Conservation (phyloP, 129 eudicot species). For the Glebionis coronaria region DNA sequence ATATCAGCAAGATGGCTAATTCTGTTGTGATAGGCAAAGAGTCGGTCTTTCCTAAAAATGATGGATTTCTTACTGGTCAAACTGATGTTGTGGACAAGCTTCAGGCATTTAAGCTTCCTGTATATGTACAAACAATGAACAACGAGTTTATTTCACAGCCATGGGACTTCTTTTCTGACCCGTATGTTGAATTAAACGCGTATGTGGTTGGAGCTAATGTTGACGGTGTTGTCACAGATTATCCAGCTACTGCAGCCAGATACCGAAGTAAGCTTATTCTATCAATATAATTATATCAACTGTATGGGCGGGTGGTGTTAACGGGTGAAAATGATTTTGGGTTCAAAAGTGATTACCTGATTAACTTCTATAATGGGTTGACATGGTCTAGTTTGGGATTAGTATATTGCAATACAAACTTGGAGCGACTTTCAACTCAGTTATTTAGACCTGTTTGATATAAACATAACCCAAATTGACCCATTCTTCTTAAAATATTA, state of each 20-base stretch:
- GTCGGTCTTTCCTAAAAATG: slow-evolving; percentile 49
- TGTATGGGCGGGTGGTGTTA: neutral
- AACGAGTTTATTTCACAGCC: slow-evolving; percentile 84
- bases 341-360: too few species aligned
- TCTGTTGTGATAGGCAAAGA: slow-evolving; percentile 60
- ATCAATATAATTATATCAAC: slow-evolving; percentile 1
- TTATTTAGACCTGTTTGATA: too few species aligned
- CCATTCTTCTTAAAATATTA: too few species aligned
- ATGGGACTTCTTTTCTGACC: slow-evolving; percentile 90
- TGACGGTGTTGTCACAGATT: slow-evolving; percentile 38
- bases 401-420: too few species aligned
- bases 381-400: too few species aligned
- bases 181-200: slow-evolving; percentile 60
- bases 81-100: slow-evolving; percentile 63
- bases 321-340: too few species aligned
- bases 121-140: slow-evolving; percentile 59
- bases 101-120: slow-evolving; percentile 60
- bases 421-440: too few species aligned
- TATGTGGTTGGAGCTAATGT: slow-evolving; percentile 33
- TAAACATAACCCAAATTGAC: too few species aligned
- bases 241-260: slow-evolving; percentile 42
- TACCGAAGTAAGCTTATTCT: slow-evolving; percentile 34
- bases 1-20: slow-evolving; percentile 61
- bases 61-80: slow-evolving; percentile 43
- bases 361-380: too few species aligned